Evolutionary conservation across 345 rosid species (phyloP).

Genomic region (Erodium maritimum): DNA sequence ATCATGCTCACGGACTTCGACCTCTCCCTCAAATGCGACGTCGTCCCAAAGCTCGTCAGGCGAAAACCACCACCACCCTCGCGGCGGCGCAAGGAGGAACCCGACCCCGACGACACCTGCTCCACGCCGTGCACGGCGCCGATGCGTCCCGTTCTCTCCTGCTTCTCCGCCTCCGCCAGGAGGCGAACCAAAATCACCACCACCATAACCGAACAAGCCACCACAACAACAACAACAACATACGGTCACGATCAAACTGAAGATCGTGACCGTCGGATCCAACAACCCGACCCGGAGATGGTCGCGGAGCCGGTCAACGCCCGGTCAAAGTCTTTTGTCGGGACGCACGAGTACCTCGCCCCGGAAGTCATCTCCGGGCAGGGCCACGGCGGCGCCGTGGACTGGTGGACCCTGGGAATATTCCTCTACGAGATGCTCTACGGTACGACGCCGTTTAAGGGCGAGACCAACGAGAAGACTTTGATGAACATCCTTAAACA

Average conservation of each 20-base stretch:
- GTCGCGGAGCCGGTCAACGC: slow-evolving; percentile 74
- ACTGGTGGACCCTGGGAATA: slow-evolving; percentile 94
- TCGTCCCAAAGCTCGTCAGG: slow-evolving; percentile 57
- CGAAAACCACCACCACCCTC: slow-evolving; percentile 22
- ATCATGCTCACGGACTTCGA: slow-evolving; percentile 73
- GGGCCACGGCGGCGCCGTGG: slow-evolving; percentile 96
- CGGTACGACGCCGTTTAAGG: slow-evolving; percentile 84
- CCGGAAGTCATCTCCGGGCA: slow-evolving; percentile 95
- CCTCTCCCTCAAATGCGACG: slow-evolving; percentile 75
- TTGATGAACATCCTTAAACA: slow-evolving; percentile 68
- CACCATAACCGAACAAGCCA: slow-evolving; percentile 8
- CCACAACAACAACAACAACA: too few relatives aligned
- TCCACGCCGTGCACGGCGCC: slow-evolving; percentile 50
- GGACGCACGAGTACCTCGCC: slow-evolving; percentile 91
- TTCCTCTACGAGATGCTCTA: slow-evolving; percentile 79
- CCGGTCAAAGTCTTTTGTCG: slow-evolving; percentile 78
- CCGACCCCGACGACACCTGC: slow-evolving; percentile 27
- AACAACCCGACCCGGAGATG: slow-evolving; percentile 36
- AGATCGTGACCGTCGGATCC: too few relatives aligned
- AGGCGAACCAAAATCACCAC: slow-evolving; percentile 22
- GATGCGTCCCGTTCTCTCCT: slow-evolving; percentile 57
- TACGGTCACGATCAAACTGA: too few relatives aligned
- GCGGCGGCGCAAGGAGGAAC: too few relatives aligned
- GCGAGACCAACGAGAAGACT: slow-evolving; percentile 80
- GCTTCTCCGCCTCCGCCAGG: slow-evolving; percentile 43